Evolutionary conservation across 176 grass and related monocot genomes (phyloP).

Genomic region (Cymbopogon citratus): DNA sequence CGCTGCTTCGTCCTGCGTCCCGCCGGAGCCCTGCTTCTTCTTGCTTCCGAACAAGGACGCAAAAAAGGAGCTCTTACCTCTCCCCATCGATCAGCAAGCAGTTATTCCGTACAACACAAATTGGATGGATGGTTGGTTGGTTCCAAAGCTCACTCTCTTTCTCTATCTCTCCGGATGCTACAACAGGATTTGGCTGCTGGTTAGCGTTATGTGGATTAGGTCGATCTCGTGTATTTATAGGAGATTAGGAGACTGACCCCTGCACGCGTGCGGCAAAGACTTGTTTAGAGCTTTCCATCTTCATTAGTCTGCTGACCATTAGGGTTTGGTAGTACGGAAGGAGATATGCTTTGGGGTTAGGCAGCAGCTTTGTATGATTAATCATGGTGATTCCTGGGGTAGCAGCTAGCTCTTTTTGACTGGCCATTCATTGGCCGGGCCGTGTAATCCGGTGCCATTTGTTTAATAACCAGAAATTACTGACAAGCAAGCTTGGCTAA

Average conservation of each 20-base stretch:
- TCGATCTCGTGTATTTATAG: constrained; percentile 37
- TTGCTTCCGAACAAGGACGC: constrained; percentile 29
- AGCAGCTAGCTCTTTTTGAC: constrained; percentile 24
- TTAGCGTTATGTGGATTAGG: constrained; percentile 16
- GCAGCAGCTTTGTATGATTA: constrained; percentile 37
- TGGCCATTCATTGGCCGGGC: constrained; percentile 11
- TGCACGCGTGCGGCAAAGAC: neutral
- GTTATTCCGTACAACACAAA: neutral
- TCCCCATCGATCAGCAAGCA: neutral
- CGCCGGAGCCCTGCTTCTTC: neutral
- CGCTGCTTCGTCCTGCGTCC: neutral
- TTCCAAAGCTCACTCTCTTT: neutral
- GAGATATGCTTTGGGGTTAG: constrained; percentile 20
- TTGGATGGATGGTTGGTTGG: neutral
- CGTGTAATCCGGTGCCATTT: constrained; percentile 16
- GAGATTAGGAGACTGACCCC: neutral
- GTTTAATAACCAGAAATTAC: constrained; percentile 22
- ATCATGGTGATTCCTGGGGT: neutral
- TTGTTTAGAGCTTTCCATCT: neutral
- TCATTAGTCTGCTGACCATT: neutral
- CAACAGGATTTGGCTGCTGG: constrained; percentile 5
- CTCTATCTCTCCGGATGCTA: too few relatives aligned
- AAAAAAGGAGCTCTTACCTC: constrained; percentile 25
- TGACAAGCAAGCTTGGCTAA: neutral
- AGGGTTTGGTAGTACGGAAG: neutral